phyloP scores from a whole-genome alignment of 441 rosid genomes.

The Bruguiera hainesii region DNA sequence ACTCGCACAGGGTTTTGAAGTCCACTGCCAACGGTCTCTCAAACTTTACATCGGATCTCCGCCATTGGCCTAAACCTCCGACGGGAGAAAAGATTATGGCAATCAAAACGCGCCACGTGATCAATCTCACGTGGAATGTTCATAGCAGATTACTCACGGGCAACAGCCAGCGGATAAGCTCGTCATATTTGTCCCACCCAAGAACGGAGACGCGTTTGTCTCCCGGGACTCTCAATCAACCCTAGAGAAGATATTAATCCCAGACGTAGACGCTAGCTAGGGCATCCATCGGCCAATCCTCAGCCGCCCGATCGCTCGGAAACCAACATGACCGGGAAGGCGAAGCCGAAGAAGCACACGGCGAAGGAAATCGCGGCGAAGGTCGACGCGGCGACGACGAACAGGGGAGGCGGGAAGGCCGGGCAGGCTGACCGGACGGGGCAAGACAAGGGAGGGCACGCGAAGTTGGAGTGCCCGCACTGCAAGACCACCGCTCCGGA shows the following conservation, averaged over 20 bases:
- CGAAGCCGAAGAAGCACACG: slow-evolving; percentile 99
- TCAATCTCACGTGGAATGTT: neutral
- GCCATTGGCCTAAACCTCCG: too few relatives aligned
- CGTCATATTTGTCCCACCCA: neutral
- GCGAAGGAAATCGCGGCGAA: slow-evolving; percentile 89
- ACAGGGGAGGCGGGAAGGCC: slow-evolving; percentile 93
- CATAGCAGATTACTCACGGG: neutral
- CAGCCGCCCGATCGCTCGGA: too few relatives aligned
- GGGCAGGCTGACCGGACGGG: slow-evolving; percentile 76
- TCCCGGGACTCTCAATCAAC: neutral
- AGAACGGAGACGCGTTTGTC: too few relatives aligned
- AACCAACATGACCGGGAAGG: slow-evolving; percentile 80
- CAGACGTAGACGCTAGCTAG: too few relatives aligned
- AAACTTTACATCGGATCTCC: too few relatives aligned
- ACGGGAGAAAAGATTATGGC: neutral
- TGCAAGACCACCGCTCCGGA: slow-evolving; percentile 86
- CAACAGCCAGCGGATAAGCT: neutral
- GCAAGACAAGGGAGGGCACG: slow-evolving; percentile 88
- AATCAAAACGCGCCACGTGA: neutral
- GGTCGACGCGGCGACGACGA: slow-evolving; percentile 78
- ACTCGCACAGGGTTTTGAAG: too few relatives aligned
- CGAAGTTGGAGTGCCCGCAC: slow-evolving; percentile 91
- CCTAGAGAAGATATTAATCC: neutral
- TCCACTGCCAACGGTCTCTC: too few relatives aligned
- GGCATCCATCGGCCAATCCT: too few relatives aligned